Conservation (phyloP, 2,329 filamentous ascomycete species). For the Cercospora berteroae region DNA sequence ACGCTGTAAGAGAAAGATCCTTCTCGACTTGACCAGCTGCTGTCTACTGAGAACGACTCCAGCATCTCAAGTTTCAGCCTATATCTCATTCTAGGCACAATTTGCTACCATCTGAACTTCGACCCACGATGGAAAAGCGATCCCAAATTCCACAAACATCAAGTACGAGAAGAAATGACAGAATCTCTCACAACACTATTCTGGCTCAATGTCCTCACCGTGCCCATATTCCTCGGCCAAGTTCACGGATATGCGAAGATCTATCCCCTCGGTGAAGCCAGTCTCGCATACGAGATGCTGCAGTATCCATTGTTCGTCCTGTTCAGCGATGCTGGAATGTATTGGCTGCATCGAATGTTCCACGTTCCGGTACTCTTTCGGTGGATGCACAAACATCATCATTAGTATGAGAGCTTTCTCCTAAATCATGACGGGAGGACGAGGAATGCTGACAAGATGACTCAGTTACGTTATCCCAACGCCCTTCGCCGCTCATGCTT, state of each 20-base stretch:
- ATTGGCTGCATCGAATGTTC: conserved; percentile 1
- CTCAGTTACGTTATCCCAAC: background rate
- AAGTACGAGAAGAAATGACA: background rate
- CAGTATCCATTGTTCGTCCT: background rate
- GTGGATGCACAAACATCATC: background rate
- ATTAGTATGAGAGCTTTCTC: background rate
- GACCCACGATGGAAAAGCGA: background rate
- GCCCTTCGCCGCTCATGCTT: background rate
- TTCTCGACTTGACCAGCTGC: background rate
- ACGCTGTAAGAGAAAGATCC: background rate
- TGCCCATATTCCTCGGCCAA: background rate
- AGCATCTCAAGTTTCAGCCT: background rate
- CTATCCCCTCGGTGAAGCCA: background rate
- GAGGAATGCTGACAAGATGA: background rate
- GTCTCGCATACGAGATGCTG: background rate
- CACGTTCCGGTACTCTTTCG: background rate
- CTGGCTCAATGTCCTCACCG: background rate
- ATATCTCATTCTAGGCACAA: background rate
- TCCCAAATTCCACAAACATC: background rate
- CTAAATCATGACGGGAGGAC: background rate
- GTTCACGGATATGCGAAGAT: background rate
- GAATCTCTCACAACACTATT: background rate
- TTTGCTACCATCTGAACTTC: background rate
- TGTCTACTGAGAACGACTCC: background rate
- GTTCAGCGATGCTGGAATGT: background rate